Evolutionary conservation across 2,329 filamentous ascomycete genomes (phyloP).

Genomic region (Aplosporella prunicola): DNA sequence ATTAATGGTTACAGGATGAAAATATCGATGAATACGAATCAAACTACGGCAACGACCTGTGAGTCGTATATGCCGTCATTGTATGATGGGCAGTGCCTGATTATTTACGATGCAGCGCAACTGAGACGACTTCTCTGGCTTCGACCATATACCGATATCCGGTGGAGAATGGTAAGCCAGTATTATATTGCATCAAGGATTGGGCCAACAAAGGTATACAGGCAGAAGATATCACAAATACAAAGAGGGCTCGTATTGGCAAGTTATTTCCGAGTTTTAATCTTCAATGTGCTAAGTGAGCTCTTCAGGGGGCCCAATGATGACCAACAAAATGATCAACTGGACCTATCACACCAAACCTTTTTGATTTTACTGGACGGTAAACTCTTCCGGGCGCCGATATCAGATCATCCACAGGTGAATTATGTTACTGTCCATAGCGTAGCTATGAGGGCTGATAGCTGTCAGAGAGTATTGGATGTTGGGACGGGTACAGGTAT

Average conservation of each 20-base stretch:
- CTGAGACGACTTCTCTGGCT: conserved; percentile 17
- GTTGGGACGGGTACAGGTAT: conserved; percentile 21
- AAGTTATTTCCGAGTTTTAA: conserved; percentile 16
- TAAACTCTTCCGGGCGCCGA: conserved; percentile 27
- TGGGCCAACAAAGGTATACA: too few relatives aligned
- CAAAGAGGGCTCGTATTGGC: conserved; percentile 10
- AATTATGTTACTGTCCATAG: too few relatives aligned
- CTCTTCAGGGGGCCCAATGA: conserved; percentile 19
- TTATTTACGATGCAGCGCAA: neutral
- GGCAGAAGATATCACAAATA: conserved; percentile 26
- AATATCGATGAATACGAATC: neutral
- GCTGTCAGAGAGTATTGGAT: conserved; percentile 22
- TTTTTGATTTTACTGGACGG: conserved; percentile 26
- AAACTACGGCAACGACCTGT: neutral
- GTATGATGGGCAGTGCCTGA: neutral
- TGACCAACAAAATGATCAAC: conserved; percentile 20
- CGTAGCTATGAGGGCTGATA: too few relatives aligned
- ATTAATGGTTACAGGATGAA: neutral
- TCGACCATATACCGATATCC: conserved; percentile 31
- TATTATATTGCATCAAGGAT: too few relatives aligned
- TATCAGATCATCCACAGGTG: conserved; percentile 10
- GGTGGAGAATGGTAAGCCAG: conserved; percentile 27
- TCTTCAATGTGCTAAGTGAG: conserved; percentile 18
- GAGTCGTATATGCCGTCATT: neutral
- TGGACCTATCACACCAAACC: conserved; percentile 26